Conservation (phyloP, 164 flowering plant genomes). For the Umbilicus rupestris region DNA sequence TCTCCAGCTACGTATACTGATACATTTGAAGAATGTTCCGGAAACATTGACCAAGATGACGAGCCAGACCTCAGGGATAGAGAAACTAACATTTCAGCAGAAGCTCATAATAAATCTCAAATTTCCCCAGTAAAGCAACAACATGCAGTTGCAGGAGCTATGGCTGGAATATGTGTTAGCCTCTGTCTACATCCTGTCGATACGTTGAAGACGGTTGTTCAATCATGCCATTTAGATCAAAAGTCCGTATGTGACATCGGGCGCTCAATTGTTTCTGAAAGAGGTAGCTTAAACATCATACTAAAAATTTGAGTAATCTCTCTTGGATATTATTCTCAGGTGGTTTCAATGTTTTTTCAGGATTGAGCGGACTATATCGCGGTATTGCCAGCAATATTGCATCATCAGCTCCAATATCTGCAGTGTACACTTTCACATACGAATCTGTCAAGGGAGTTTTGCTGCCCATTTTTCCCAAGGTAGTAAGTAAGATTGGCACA, state of each 20-base stretch:
- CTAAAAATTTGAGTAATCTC: not conserved
- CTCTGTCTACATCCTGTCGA: slow-evolving; percentile 94
- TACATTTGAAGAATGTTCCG: slow-evolving; percentile 14
- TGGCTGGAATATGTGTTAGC: slow-evolving; percentile 85
- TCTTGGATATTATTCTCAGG: not conserved
- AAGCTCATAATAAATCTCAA: slow-evolving; percentile 19
- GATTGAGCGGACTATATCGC: slow-evolving; percentile 79
- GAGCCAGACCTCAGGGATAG: slow-evolving; percentile 12
- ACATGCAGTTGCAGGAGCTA: slow-evolving; percentile 96
- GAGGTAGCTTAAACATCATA: slow-evolving; percentile 36
- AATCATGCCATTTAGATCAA: slow-evolving; percentile 48
- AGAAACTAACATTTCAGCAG: slow-evolving; percentile 14
- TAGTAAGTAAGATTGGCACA: slow-evolving; percentile 13
- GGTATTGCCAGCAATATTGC: slow-evolving; percentile 87
- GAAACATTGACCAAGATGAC: slow-evolving; percentile 13
- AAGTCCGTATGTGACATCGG: slow-evolving; percentile 44
- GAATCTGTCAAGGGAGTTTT: slow-evolving; percentile 81
- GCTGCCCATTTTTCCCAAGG: slow-evolving; percentile 82
- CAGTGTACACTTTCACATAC: slow-evolving; percentile 84
- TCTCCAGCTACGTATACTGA: slow-evolving; percentile 14
- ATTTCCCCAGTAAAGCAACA: slow-evolving; percentile 46
- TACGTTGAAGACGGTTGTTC: slow-evolving; percentile 81
- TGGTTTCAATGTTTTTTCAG: slow-evolving; percentile 30
- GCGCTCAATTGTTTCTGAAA: slow-evolving; percentile 67
- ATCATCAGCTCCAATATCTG: slow-evolving; percentile 95